A percentile compares a stretch with the other conserved stretches of the same genome.
Conservation (phyloP, 495 filamentous ascomycete genomes). For the Aspergillus avenaceus region DNA sequence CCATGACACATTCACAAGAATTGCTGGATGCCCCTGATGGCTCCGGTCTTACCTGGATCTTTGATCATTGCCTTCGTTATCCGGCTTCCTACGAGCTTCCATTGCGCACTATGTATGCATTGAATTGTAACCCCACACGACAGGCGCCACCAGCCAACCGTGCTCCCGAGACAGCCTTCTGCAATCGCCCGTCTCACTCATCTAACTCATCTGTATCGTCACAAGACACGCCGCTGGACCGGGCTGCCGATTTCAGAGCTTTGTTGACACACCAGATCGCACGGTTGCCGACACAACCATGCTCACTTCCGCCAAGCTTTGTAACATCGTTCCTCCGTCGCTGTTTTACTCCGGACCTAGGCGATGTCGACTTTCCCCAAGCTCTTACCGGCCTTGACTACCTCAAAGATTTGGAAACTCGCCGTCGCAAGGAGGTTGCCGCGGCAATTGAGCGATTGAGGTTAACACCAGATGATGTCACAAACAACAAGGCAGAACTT, state of each 20-base stretch:
- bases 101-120: slow-evolving; percentile 67
- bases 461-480: slow-evolving; percentile 36
- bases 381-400: slow-evolving; percentile 70
- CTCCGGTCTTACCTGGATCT: slow-evolving; percentile 52
- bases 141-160: slow-evolving; percentile 28
- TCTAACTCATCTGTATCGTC: slow-evolving; percentile 30
- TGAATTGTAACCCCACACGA: slow-evolving; percentile 59
- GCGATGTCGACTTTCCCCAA: slow-evolving; percentile 66
- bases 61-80: slow-evolving; percentile 66
- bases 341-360: slow-evolving; percentile 54
- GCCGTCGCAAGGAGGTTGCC: slow-evolving; percentile 57
- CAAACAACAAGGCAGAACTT: slow-evolving; percentile 36
- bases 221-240: slow-evolving; percentile 33
- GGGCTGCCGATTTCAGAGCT: slow-evolving; percentile 58
- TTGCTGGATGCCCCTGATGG: slow-evolving; percentile 34
- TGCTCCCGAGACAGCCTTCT: slow-evolving; percentile 30
- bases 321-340: slow-evolving; percentile 61
- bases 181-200: slow-evolving; percentile 29
- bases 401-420: slow-evolving; percentile 61
- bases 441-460: slow-evolving; percentile 41
- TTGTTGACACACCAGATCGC: slow-evolving; percentile 61
- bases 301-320: slow-evolving; percentile 63
- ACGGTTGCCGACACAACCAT: slow-evolving; percentile 58
- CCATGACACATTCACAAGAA: slow-evolving; percentile 22
- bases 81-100: slow-evolving; percentile 68